Base-by-base conservation (phyloP, 208 protist genomes). In the Balamuthia mandrillaris region DNA sequence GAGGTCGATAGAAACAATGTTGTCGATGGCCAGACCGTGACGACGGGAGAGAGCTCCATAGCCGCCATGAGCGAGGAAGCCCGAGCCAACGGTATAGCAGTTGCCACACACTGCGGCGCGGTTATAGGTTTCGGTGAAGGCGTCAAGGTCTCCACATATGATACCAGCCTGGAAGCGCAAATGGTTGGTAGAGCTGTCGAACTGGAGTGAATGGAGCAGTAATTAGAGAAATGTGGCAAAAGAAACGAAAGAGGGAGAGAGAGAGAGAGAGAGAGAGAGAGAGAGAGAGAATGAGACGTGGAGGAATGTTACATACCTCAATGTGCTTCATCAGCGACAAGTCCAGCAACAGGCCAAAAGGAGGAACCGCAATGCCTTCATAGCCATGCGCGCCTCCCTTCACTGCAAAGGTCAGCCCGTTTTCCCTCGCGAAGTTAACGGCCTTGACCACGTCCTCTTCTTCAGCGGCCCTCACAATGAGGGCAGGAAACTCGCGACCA, bases 21-120 rank as follows among this genome's bases (percentile, higher is more conserved):
- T 87, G 44, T 87, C 83, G 14, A 65, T 39, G 35, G 83, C 51
- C 16, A 72, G 52, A 35, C 39, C 39, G 42, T 60, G 47, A 18
- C 5, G 37, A 45, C 83, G 56, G 33, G 45, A 82, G 3, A 87
- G 31, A 21, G 65, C 33, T 18, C 84, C 84, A 14, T 75, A 47
- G 35, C 84, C 70, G 37, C 84, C 84, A 52, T 78, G 74, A 9
- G 56, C 31, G 29, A 65, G 37, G 18, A 81, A 68, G 7, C 84
- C 84, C 31, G 6, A 33, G 7, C 65, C 44, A 35, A 56, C 65
- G 16, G 65, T 87, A 54, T 87, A 77, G 44, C 18, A 35, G 21
- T 68, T 68, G 29, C 66, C 58, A 16, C 83, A 72, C 16, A 45
- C 45, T 16, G 68, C 52, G 3, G 31, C 68, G 16, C 51, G 35